Conservation (phyloP, 208 protist species). For the Trypanosoma boissoni region DNA sequence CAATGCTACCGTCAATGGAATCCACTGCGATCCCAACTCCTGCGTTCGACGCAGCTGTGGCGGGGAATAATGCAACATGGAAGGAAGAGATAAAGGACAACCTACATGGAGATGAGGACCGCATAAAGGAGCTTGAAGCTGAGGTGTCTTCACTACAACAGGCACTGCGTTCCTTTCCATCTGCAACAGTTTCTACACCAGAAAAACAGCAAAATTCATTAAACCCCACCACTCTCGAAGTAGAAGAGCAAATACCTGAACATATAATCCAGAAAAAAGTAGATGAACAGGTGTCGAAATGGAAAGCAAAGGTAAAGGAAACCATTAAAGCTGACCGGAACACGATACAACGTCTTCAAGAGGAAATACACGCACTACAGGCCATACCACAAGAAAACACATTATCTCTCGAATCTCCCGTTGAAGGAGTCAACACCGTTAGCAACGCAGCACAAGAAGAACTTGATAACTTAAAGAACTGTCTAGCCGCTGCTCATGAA, state of each 20-base stretch:
- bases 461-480: slow-evolving; percentile 19
- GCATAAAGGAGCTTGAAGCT: slow-evolving; percentile 29
- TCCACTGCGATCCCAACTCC: slow-evolving; percentile 4
- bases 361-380: not conserved
- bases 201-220: no score
- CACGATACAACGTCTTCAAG: slow-evolving; percentile 2
- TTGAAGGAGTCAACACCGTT: slow-evolving; percentile 5
- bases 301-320: not conserved
- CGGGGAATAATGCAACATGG: slow-evolving; percentile 30
- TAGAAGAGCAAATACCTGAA: no score
- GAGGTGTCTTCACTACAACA: slow-evolving; percentile 5
- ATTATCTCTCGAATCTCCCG: slow-evolving; percentile 11
- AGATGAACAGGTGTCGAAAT: slow-evolving; percentile 1
- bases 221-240: no score
- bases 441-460: slow-evolving; percentile 16
- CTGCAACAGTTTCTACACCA: no score
- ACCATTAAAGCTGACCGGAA: not conserved
- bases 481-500: slow-evolving; percentile 12
- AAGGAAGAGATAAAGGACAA: slow-evolving; percentile 31
- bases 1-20: not conserved
- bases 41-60: slow-evolving; percentile 27
- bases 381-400: not conserved
- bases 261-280: not conserved
- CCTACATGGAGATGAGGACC: slow-evolving; percentile 28
- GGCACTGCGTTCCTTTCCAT: no score